phyloP scores from a whole-genome alignment of 2,329 filamentous ascomycete species.

The Shiraia sp. region DNA sequence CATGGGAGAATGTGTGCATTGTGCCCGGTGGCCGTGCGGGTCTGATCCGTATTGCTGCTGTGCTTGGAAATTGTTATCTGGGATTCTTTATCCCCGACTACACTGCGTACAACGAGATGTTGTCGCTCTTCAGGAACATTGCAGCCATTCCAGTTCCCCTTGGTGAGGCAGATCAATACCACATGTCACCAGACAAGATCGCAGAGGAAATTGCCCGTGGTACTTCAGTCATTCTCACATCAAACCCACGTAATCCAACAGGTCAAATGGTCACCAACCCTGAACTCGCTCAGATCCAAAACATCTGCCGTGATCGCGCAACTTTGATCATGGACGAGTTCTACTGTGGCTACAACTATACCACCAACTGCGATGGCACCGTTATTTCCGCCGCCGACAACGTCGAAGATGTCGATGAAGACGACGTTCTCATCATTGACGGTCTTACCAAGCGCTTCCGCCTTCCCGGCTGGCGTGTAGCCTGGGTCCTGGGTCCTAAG shows the following conservation, averaged over 20 bases:
- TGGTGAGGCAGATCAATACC: constrained; percentile 82
- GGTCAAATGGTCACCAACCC: constrained; percentile 84
- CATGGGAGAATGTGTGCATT: constrained; percentile 96
- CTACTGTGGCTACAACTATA: constrained; percentile 91
- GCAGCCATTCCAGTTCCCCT: constrained; percentile 63
- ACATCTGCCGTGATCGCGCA: constrained; percentile 86
- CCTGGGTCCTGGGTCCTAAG: constrained; percentile 94
- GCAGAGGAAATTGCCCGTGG: constrained; percentile 87
- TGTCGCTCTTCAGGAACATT: constrained; percentile 86
- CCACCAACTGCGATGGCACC: constrained; percentile 83
- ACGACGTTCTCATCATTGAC: constrained; percentile 90
- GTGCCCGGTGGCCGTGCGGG: constrained; percentile 92
- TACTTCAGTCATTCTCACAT: constrained; percentile 80
- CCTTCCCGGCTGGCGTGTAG: constrained; percentile 93
- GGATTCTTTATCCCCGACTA: constrained; percentile 91
- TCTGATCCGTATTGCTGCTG: constrained; percentile 90
- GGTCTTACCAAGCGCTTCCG: constrained; percentile 96
- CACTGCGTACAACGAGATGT: constrained; percentile 97
- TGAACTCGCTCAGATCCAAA: constrained; percentile 86
- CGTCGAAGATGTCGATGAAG: constrained; percentile 77
- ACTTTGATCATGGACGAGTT: constrained; percentile 97
- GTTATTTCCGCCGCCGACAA: constrained; percentile 91
- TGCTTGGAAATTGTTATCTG: constrained; percentile 88
- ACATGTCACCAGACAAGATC: constrained; percentile 92
- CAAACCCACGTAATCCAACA: constrained; percentile 93